phyloP scores from a whole-genome alignment of 495 filamentous ascomycete genomes.

The Penicillium alfredii region DNA sequence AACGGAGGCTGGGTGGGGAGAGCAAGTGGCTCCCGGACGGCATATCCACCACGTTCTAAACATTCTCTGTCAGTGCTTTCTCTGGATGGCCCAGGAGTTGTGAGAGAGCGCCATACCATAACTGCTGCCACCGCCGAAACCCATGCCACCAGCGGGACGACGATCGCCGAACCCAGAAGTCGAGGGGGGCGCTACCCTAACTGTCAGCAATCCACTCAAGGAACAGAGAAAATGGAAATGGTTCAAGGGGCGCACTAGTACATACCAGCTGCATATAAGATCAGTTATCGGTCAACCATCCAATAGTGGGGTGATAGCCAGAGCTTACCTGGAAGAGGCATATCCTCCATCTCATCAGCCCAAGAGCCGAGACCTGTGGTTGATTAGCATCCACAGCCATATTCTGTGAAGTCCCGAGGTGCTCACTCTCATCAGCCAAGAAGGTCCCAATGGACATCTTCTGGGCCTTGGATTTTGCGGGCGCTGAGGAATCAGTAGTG shows the following conservation, averaged over 20 bases:
- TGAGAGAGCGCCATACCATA: constrained; percentile 21
- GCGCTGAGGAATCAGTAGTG: constrained; percentile 52
- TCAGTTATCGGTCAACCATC: constrained; percentile 11
- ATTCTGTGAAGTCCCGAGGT: constrained; percentile 8
- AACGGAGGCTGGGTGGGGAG: constrained; percentile 87
- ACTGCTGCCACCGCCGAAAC: constrained; percentile 37
- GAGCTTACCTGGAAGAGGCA: constrained; percentile 66
- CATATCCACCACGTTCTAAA: constrained; percentile 51
- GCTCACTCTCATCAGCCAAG: constrained; percentile 77
- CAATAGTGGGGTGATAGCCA: constrained; percentile 5
- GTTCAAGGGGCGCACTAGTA: constrained; percentile 5
- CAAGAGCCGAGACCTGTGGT: constrained; percentile 80
- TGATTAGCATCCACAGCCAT: constrained; percentile 31
- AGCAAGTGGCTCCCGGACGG: constrained; percentile 72
- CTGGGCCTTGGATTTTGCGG: constrained; percentile 76
- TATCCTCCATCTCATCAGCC: constrained; percentile 97
- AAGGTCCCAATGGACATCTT: constrained; percentile 94
- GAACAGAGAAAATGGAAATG: too few species aligned
- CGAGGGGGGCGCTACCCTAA: constrained; percentile 28
- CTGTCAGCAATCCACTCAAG: constrained; percentile 9
- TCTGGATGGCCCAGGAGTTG: too few species aligned
- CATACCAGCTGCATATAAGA: constrained; percentile 35
- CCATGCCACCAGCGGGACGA: constrained; percentile 41
- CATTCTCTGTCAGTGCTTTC: constrained; percentile 13
- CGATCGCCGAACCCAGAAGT: constrained; percentile 38